Evolutionary conservation across 106 monocot genomes (phyloP), one percentile per base, ranked within the genome.

Genomic region (Posidonia australis): DNA sequence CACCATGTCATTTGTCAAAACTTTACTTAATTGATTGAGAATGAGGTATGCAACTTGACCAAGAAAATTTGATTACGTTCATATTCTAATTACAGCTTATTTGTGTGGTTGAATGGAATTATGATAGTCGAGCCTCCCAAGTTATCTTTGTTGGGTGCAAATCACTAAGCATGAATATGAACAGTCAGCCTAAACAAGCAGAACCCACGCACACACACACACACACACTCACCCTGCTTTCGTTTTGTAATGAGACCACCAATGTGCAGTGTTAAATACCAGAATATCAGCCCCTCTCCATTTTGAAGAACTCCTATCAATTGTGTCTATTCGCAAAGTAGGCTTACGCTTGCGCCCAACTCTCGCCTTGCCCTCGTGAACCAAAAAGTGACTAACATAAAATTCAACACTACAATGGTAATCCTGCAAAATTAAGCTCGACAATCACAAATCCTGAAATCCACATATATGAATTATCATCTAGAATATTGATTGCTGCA

Each of bases 231-330:
- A 93, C 93, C 93, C 93, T 32, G 83, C 65, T 78, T 78, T 83
- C 16, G 93, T 93, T 79, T 93, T 93, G 75, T 89, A 59, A 62
- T 86, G 89, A 19, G 83, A 79, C 93, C 93, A 93, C 93, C 93
- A 93, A 65, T 93, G 93, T 2, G 83, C 89, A 68, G 79, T 86
- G 65, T 93, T 93, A 72, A 93, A 93, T 13, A 93, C 83, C 51
- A 89, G 68, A 31, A 93, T 72, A 76, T 93, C 89, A 41, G 89
- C 93, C 20, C 79, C 86, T 74, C 68, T 86, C 93, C 93, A 93
- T 80, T 61, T 89, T 13, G 89, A 82, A 14, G 86, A 83, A 54
- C 86, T 72, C 74, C 76, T 72, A 67, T 89, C 93, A 11, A 93
- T 70, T 3, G 86, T 58, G 80, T 93, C 89, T 30, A 93, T 83